Conservation (phyloP, 768 basidiomycete species). For the Trametes cubensis region DNA sequence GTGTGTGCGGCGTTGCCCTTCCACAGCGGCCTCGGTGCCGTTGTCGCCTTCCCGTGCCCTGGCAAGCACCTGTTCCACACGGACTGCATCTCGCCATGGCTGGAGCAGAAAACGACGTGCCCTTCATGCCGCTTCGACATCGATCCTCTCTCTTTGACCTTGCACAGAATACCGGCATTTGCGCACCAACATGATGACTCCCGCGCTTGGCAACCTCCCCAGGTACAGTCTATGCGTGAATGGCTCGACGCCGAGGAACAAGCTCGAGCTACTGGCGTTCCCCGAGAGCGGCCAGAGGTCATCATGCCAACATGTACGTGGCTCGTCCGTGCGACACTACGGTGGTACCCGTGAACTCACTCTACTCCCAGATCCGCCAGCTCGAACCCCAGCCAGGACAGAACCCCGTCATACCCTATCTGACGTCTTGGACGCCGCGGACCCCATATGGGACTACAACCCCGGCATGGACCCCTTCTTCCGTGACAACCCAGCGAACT, state of each 20-base stretch:
- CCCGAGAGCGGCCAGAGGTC: slow-evolving; percentile 11
- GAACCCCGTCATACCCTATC: background rate
- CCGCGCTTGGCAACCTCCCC: slow-evolving; percentile 27
- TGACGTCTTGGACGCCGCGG: background rate
- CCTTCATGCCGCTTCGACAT: slow-evolving; percentile 83
- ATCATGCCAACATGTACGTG: slow-evolving; percentile 18
- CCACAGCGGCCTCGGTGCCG: slow-evolving; percentile 34
- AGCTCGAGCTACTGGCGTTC: slow-evolving; percentile 3
- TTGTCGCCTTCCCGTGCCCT: slow-evolving; percentile 75
- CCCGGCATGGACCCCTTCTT: background rate
- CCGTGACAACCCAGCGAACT: no score
- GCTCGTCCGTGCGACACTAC: background rate
- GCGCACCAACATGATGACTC: background rate
- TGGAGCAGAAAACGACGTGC: slow-evolving; percentile 80
- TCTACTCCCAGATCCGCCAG: no score
- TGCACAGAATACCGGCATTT: background rate
- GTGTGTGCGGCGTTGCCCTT: slow-evolving; percentile 25
- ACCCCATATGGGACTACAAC: background rate
- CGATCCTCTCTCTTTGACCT: slow-evolving; percentile 75
- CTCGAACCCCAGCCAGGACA: background rate
- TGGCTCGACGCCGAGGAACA: slow-evolving; percentile 31
- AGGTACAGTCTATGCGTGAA: slow-evolving; percentile 19
- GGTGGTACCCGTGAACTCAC: no score
- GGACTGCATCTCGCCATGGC: slow-evolving; percentile 79
- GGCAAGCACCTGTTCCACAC: slow-evolving; percentile 73